phyloP scores from a whole-genome alignment of 306 rosid genomes.

The Lathyrus oleraceus region DNA sequence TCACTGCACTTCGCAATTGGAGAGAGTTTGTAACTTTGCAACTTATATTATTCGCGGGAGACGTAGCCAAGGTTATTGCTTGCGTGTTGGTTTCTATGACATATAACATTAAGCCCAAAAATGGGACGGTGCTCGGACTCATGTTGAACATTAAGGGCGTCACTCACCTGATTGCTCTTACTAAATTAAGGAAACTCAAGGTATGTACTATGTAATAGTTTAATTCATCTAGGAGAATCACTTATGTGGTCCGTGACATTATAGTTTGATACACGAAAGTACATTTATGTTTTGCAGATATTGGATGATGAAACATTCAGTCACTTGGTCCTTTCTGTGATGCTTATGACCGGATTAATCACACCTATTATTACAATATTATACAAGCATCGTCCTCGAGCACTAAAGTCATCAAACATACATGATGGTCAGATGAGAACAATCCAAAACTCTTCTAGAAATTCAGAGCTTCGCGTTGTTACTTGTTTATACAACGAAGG shows the following conservation, averaged over 20 bases:
- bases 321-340: constrained; percentile 29
- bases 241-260: too few species aligned
- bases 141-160: constrained; percentile 52
- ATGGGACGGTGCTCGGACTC: constrained; percentile 43
- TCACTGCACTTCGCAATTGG: not conserved
- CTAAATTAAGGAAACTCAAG: constrained; percentile 1
- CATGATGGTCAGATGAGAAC: not conserved
- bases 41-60: not conserved
- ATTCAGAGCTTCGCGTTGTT: constrained; percentile 38
- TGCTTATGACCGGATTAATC: constrained; percentile 19
- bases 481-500: constrained; percentile 53
- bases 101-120: constrained; percentile 38
- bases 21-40: constrained; percentile 1
- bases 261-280: not conserved
- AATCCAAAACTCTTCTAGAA: constrained; percentile 33
- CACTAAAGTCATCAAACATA: not conserved
- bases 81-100: constrained; percentile 30
- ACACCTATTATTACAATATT: constrained; percentile 29
- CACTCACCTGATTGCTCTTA: constrained; percentile 28
- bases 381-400: constrained; percentile 24
- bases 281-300: constrained; percentile 36
- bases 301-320: constrained; percentile 32
- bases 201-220: constrained; percentile 35
- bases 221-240: not conserved
- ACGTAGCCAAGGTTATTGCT: constrained; percentile 32